Base-by-base conservation (phyloP, 495 filamentous ascomycete genomes). In the Bombardia bombarda region DNA sequence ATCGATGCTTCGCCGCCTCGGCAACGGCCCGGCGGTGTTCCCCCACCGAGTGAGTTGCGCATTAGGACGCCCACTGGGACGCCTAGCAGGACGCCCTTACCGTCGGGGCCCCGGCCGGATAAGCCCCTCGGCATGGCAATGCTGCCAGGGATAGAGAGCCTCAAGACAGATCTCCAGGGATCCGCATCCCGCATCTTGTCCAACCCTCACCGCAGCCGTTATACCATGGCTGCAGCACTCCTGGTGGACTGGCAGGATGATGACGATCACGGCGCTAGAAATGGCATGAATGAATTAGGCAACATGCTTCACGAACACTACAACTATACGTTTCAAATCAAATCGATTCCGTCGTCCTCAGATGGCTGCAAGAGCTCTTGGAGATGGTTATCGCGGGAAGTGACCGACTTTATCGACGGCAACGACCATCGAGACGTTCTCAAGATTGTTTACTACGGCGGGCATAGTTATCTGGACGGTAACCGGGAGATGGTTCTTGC, bases 391-490 rank as follows among this genome's bases (percentile, higher is more conserved):
- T 64, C 58, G 20, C 50, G 56, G 9, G 58, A 60, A 24, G 57
- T 72, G 8, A 61, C 55, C 36, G 61, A 68, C 9, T 73, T 73
- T 43, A 51, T 66, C 40, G 65, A 65, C 26, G 60, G 63, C 38
- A 56, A 61, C 22, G 61, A 73, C 43, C 66, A 61, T 17, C 63
- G 69, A 22, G 67, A 72, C 39, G 58, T 62, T 31, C 38, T 73
- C 31, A 73, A 71, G 45, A 57, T 73, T 16, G 62, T 73, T 34
- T 70, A 68, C 46, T 73, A 72, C 49, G 65, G 55, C 30, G 69
- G 68, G 22, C 60, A 65, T 30, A 72, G 62, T 43, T 73, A 62
- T 47, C 51, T 72, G 14, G 65, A 72, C 23, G 57, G 55, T 17
- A 58, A 72, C 38, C 54, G 68, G 26, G 66, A 73, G 40, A 67